phyloP scores from a whole-genome alignment of 169 alveolate species.

The Theileria equi region DNA sequence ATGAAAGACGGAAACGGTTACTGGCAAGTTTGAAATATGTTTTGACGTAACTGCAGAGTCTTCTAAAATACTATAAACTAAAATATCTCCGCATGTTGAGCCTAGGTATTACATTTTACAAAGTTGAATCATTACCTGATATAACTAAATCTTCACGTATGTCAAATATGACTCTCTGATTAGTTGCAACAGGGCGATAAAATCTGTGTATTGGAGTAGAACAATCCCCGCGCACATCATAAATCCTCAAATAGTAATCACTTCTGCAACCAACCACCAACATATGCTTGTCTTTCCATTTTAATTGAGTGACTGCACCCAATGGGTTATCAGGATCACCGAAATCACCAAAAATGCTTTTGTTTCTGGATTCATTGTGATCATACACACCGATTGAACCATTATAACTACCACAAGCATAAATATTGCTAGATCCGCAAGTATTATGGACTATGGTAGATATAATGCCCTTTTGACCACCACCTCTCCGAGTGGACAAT shows the following conservation, averaged over 20 bases:
- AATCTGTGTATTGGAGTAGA: slow-evolving; percentile 21
- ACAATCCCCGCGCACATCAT: slow-evolving; percentile 39
- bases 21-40: neutral
- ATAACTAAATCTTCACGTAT: slow-evolving; percentile 3
- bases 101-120: neutral
- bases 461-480: slow-evolving; percentile 40
- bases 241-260: slow-evolving; percentile 37
- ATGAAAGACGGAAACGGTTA: slow-evolving; percentile 2
- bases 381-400: slow-evolving; percentile 30
- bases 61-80: slow-evolving; percentile 1
- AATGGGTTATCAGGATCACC: slow-evolving; percentile 27
- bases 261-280: slow-evolving; percentile 47
- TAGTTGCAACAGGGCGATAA: slow-evolving; percentile 27
- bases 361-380: slow-evolving; percentile 48
- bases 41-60: neutral
- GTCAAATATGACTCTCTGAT: slow-evolving; percentile 50
- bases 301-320: slow-evolving; percentile 52
- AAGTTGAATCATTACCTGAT: slow-evolving; percentile 34
- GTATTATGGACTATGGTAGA: slow-evolving; percentile 49
- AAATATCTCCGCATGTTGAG: slow-evolving; percentile 1
- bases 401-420: slow-evolving; percentile 62
- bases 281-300: slow-evolving; percentile 26
- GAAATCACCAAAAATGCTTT: slow-evolving; percentile 33
- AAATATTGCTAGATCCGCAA: slow-evolving; percentile 12
- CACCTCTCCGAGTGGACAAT: slow-evolving; percentile 10